Conservation (phyloP, 345 rosid genomes). For the Psidium friedrichsthalianum region DNA sequence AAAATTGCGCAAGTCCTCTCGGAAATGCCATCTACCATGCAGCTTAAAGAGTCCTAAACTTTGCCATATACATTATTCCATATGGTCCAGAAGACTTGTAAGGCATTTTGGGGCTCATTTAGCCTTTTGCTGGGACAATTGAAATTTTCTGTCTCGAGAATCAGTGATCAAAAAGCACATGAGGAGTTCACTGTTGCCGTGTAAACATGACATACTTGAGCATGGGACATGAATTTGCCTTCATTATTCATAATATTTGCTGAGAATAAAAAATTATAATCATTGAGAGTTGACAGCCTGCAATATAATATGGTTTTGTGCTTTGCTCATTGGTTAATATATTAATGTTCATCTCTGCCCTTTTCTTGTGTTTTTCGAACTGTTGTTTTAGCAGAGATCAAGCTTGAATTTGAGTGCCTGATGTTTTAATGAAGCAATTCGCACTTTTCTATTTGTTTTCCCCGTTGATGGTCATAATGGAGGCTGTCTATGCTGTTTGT, state of each 20-base stretch:
- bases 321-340: neutral
- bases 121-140: neutral
- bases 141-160: neutral
- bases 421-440: neutral
- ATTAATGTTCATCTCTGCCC: neutral
- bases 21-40: neutral
- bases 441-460: neutral
- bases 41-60: neutral
- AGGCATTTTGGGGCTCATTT: neutral
- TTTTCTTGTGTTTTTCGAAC: neutral
- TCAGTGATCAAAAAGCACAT: neutral
- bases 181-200: neutral
- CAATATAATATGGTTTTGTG: neutral
- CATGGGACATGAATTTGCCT: neutral
- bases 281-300: neutral
- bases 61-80: neutral
- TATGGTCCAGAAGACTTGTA: neutral
- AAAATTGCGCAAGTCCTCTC: neutral
- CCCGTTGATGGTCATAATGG: neutral
- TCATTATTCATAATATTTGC: neutral
- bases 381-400: neutral
- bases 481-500: neutral
- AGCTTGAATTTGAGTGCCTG: neutral
- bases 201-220: neutral
- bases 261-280: neutral